Evolutionary conservation across 139 green algal species (phyloP).

Genomic region (Picochlorum sp.): DNA sequence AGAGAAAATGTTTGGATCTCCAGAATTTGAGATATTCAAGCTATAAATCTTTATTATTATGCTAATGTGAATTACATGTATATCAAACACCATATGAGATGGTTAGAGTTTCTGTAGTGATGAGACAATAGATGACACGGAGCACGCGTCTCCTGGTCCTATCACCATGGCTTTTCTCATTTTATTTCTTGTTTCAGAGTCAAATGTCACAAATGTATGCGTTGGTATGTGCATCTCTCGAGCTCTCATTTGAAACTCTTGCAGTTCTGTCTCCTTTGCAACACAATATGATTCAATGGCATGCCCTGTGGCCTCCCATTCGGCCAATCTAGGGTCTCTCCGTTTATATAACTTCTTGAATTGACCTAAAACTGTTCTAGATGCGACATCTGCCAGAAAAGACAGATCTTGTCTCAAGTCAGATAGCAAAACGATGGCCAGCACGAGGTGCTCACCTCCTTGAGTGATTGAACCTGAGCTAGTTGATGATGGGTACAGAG

Average conservation of each 20-base stretch:
- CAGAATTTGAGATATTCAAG: constrained; percentile 41
- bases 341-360: constrained; percentile 27
- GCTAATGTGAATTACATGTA: too few relatives aligned
- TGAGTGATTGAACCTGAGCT: background rate
- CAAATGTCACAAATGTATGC: constrained; percentile 5
- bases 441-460: background rate
- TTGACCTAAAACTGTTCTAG: constrained; percentile 8
- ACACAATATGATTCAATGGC: background rate
- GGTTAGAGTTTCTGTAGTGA: background rate
- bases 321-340: background rate
- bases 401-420: background rate
- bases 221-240: background rate
- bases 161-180: constrained; percentile 4
- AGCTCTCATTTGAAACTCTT: constrained; percentile 1
- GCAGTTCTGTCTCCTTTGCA: constrained; percentile 1
- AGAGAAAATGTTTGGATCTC: constrained; percentile 41
- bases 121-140: background rate
- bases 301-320: constrained; percentile 8
- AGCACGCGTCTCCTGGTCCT: background rate
- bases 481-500: background rate
- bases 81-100: too few relatives aligned
- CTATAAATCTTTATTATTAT: constrained; percentile 12
- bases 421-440: constrained; percentile 1
- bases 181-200: background rate
- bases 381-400: background rate